Evolutionary conservation across 257 asterid species (phyloP).

Genomic region (Solanum rostratum): DNA sequence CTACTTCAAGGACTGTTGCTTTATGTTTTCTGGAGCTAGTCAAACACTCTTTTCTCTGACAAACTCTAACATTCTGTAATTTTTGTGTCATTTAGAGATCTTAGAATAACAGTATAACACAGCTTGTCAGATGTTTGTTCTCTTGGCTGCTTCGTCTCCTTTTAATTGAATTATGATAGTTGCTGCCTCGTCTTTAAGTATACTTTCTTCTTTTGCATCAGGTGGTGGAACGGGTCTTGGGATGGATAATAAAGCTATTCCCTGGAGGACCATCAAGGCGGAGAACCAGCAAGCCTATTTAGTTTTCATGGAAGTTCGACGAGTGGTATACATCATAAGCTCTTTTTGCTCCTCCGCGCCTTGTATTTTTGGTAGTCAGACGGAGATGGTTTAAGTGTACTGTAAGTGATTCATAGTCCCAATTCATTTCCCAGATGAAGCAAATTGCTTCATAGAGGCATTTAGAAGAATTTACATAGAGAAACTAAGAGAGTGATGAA

Average conservation of each 20-base stretch:
- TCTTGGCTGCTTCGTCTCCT: background rate
- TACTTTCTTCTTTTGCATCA: conserved; percentile 6
- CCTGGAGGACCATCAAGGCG: conserved; percentile 90
- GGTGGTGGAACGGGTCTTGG: conserved; percentile 95
- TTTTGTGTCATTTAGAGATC: background rate
- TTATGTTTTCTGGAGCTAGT: background rate
- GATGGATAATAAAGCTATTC: conserved; percentile 95
- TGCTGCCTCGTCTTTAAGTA: background rate
- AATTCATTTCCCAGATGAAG: conserved; percentile 23
- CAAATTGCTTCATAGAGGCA: background rate
- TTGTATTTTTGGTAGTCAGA: conserved; percentile 25
- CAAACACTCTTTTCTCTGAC: background rate
- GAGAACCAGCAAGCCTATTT: conserved; percentile 64
- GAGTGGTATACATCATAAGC: background rate
- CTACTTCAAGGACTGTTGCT: background rate
- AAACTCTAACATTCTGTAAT: background rate
- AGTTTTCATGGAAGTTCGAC: conserved; percentile 4
- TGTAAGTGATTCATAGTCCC: conserved; percentile 19
- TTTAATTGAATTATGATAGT: background rate
- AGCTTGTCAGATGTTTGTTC: background rate
- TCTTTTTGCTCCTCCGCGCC: conserved; percentile 11
- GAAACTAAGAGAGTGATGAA: background rate
- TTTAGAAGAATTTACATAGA: background rate
- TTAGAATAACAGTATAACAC: background rate
- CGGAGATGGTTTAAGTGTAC: conserved; percentile 28